Conservation (phyloP, 306 rosid genomes). For the Oxytropis ochrocephala region DNA sequence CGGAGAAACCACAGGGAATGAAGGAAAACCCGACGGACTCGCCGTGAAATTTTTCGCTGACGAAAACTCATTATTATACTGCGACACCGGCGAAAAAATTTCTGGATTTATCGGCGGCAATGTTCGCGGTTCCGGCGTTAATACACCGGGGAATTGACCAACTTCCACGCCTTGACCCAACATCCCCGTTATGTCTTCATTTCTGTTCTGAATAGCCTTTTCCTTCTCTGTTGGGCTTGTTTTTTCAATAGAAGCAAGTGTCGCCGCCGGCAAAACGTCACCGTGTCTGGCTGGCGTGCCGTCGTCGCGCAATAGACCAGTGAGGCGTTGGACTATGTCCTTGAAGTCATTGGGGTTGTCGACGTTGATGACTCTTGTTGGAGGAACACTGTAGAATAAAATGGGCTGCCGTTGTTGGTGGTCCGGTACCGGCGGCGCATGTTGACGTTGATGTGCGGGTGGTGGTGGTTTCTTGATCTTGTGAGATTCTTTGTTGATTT, state of each 20-base stretch:
- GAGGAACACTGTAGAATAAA: slow-evolving; percentile 50
- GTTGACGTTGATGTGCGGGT: neutral
- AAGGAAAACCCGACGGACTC: slow-evolving; percentile 42
- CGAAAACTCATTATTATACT: slow-evolving; percentile 30
- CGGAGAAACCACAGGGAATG: slow-evolving; percentile 39
- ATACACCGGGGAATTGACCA: slow-evolving; percentile 48
- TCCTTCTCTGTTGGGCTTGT: slow-evolving; percentile 40
- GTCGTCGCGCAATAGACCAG: slow-evolving; percentile 35
- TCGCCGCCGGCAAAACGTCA: slow-evolving; percentile 66
- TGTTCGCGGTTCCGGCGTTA: slow-evolving; percentile 49
- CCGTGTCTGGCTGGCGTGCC: slow-evolving; percentile 17
- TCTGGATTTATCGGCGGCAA: slow-evolving; percentile 41
- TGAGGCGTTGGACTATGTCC: slow-evolving; percentile 75
- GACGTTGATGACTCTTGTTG: slow-evolving; percentile 51
- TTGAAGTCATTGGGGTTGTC: slow-evolving; percentile 37
- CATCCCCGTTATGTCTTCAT: slow-evolving; percentile 15
- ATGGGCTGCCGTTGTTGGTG: slow-evolving; percentile 33
- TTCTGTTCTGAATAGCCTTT: neutral
- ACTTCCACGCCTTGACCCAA: slow-evolving; percentile 33
- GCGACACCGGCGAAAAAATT: slow-evolving; percentile 36
- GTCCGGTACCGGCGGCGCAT: neutral
- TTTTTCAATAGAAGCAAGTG: slow-evolving; percentile 57
- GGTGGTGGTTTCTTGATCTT: slow-evolving; percentile 60
- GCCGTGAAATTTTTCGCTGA: slow-evolving; percentile 18
- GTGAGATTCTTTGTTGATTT: slow-evolving; percentile 51